phyloP scores from a whole-genome alignment of 306 rosid species.

The Begonia fuchsioides region DNA sequence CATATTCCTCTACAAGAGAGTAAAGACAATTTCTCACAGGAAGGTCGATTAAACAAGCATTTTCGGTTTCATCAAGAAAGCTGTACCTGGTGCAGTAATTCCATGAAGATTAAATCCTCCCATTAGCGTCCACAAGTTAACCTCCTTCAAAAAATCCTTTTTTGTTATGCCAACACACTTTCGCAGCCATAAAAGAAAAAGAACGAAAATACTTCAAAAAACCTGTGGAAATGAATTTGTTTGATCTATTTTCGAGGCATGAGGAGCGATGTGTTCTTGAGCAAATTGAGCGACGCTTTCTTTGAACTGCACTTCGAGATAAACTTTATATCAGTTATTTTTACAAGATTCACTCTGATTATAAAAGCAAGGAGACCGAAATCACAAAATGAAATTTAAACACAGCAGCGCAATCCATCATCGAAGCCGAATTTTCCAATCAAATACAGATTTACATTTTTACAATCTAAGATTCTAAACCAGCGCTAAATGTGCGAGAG shows the following conservation, averaged over 20 bases:
- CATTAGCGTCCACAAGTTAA: conserved; percentile 90
- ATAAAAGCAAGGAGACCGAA: too few relatives aligned
- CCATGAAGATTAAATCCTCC: conserved; percentile 91
- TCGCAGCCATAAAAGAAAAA: conserved; percentile 8
- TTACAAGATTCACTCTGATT: too few relatives aligned
- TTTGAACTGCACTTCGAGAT: conserved; percentile 47
- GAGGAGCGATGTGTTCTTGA: conserved; percentile 65
- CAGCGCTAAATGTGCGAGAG: background rate
- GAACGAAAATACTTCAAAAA: background rate
- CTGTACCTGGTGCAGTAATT: conserved; percentile 79
- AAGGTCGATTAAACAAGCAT: background rate
- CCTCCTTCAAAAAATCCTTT: conserved; percentile 30
- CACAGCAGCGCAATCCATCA: too few relatives aligned
- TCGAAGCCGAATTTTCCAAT: too few relatives aligned
- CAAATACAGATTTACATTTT: too few relatives aligned
- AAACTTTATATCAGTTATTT: too few relatives aligned
- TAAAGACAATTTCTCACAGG: conserved; percentile 1
- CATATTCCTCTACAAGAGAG: conserved; percentile 71
- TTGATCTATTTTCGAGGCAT: conserved; percentile 74
- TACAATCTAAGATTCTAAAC: too few relatives aligned
- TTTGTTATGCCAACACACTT: background rate
- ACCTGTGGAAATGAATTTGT: conserved; percentile 62
- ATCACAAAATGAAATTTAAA: too few relatives aligned
- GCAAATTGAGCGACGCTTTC: conserved; percentile 83
- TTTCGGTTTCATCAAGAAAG: conserved; percentile 1